These are phyloP conservation scores for Murraya koenigii DNA, from an alignment of 345 rosid genomes.

Conservation along the genomic window DNA sequence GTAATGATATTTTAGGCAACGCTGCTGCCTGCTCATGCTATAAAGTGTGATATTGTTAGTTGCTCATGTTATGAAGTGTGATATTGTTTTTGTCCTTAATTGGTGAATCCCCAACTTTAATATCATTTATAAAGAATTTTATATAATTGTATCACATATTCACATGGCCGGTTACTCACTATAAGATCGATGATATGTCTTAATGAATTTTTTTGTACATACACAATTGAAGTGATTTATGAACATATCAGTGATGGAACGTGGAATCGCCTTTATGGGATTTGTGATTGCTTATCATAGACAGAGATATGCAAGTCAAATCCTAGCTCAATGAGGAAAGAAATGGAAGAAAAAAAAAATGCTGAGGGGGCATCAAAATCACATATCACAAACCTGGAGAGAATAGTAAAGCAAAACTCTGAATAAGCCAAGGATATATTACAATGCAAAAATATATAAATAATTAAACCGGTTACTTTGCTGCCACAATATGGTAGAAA, in stretches of 20 bases:
- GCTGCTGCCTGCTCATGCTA: no score
- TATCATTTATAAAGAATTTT: no score
- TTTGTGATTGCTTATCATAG: background rate
- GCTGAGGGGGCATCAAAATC: slow-evolving; percentile 17
- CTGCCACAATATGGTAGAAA: slow-evolving; percentile 5
- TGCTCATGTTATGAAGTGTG: background rate
- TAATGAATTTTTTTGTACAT: no score
- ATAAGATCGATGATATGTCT: no score
- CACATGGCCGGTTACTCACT: no score
- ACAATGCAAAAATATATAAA: background rate
- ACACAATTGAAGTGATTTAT: no score
- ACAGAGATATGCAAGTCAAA: background rate
- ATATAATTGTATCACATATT: no score
- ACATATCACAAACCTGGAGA: background rate
- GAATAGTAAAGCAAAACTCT: slow-evolving; percentile 17
- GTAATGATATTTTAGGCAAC: no score
- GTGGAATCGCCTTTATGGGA: background rate
- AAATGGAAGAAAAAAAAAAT: slow-evolving; percentile 28
- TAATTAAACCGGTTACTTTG: slow-evolving; percentile 3
- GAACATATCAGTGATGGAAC: background rate
- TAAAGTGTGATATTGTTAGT: no score
- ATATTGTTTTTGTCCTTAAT: background rate
- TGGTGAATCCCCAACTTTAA: background rate
- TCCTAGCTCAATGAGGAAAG: background rate
- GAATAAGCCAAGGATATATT: slow-evolving; percentile 4